A percentile compares a stretch with the other conserved stretches of the same genome.
These are phyloP conservation scores for Monosporozyma siamensis DNA, from an alignment of 805 yeast genomes.

Conservation along the genomic window DNA sequence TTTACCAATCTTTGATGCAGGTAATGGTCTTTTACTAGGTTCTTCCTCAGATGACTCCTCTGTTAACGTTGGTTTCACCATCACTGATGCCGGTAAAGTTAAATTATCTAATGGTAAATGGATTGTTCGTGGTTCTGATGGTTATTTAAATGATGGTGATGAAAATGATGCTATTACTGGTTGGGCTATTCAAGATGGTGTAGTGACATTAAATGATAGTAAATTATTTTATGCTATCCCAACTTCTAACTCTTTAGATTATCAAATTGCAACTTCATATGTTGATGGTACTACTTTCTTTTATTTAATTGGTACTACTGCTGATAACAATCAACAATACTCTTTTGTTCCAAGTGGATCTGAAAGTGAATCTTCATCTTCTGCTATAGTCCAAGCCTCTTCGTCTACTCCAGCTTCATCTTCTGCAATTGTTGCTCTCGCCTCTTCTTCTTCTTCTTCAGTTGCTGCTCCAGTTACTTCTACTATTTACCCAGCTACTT, in stretches of 20 bases:
- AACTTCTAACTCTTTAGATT: not conserved
- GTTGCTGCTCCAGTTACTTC: too few relatives aligned
- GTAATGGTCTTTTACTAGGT: constrained; percentile 15
- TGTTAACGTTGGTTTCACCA: constrained; percentile 14
- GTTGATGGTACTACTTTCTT: not conserved
- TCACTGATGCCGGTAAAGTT: constrained; percentile 30
- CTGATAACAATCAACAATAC: constrained; percentile 19
- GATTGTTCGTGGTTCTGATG: constrained; percentile 23
- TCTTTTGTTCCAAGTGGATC: constrained; percentile 20
- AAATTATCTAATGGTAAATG: constrained; percentile 24
- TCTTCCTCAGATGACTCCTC: constrained; percentile 11
- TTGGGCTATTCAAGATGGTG: constrained; percentile 33
- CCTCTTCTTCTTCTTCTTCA: constrained; percentile 11
- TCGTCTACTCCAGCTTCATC: too few relatives aligned
- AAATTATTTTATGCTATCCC: constrained; percentile 34
- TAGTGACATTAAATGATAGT: constrained; percentile 31
- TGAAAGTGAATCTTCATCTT: too few relatives aligned
- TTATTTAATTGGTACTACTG: constrained; percentile 13
- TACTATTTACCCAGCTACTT: constrained; percentile 7
- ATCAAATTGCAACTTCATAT: not conserved
- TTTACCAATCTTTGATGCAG: constrained; percentile 4
- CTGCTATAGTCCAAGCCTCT: too few relatives aligned
- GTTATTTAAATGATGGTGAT: constrained; percentile 11
- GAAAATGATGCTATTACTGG: constrained; percentile 27
- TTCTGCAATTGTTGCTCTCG: constrained; percentile 16